phyloP scores from a whole-genome alignment of 2,329 filamentous ascomycete genomes.

The Sclerotinia minor region DNA sequence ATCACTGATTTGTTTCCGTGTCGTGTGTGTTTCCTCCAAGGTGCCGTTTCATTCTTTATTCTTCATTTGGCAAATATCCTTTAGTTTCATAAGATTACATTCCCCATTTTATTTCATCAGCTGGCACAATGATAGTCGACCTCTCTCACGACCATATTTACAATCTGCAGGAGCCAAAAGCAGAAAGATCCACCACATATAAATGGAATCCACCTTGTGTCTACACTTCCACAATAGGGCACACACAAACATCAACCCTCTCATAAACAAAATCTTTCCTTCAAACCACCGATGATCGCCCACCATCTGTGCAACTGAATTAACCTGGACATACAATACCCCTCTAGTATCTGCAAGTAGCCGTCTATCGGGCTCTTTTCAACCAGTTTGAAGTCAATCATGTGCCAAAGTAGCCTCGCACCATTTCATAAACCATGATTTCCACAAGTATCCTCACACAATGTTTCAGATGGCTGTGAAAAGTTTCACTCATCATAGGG shows the following conservation, averaged over 20 bases:
- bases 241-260: slow-evolving; percentile 10
- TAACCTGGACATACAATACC: neutral
- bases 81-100: neutral
- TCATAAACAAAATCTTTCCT: neutral
- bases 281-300: slow-evolving; percentile 14
- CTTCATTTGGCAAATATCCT: neutral
- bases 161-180: neutral
- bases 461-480: neutral
- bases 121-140: neutral
- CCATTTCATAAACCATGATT: neutral
- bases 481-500: slow-evolving; percentile 8
- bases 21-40: neutral
- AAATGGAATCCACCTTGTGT: slow-evolving; percentile 4
- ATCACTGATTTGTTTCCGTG: slow-evolving; percentile 1
- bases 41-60: neutral
- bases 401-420: neutral
- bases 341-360: neutral
- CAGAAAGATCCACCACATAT: slow-evolving; percentile 2
- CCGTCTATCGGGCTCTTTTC: slow-evolving; percentile 21
- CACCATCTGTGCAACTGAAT: neutral
- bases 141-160: neutral
- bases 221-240: slow-evolving; percentile 4
- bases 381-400: neutral
- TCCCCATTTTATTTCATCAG: neutral
- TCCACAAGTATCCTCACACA: neutral